Conservation (phyloP, 2,329 filamentous ascomycete species). For the Akanthomyces lecanii region DNA sequence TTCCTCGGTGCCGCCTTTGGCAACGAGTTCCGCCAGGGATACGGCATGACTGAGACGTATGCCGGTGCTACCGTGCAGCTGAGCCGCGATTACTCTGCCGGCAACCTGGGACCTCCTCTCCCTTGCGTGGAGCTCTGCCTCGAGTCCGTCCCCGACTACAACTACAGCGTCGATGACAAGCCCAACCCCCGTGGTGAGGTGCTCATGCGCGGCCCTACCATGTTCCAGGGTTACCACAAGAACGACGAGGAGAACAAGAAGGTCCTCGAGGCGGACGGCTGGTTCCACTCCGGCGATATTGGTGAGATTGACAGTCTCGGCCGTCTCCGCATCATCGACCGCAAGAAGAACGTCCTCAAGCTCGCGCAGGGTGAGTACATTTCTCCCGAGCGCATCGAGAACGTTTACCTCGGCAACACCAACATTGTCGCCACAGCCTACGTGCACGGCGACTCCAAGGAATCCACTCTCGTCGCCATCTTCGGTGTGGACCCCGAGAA, state of each 20-base stretch:
- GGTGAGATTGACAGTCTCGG: conserved; percentile 79
- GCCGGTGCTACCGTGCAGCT: conserved; percentile 70
- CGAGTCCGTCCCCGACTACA: conserved; percentile 86
- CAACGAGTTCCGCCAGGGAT: conserved; percentile 79
- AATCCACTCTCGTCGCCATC: conserved; percentile 78
- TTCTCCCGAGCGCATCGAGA: conserved; percentile 94
- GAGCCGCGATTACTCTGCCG: conserved; percentile 63
- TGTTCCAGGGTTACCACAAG: conserved; percentile 87
- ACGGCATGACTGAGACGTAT: conserved; percentile 92
- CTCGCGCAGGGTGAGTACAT: conserved; percentile 97
- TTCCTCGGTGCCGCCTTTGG: conserved; percentile 83
- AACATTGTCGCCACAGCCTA: conserved; percentile 76
- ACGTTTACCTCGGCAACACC: conserved; percentile 81
- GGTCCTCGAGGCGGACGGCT: conserved; percentile 79
- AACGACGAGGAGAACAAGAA: conserved; percentile 84
- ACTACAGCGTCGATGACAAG: conserved; percentile 84
- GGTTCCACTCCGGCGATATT: conserved; percentile 97
- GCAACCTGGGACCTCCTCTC: conserved; percentile 75
- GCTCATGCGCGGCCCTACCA: conserved; percentile 69
- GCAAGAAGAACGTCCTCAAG: conserved; percentile 98
- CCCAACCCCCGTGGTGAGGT: conserved; percentile 89
- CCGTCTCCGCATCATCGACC: conserved; percentile 89
- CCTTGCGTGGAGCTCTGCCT: conserved; percentile 71
- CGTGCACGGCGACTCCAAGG: conserved; percentile 83
- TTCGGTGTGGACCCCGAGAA: conserved; percentile 82